Evolutionary conservation across 495 filamentous ascomycete species (phyloP).

Genomic region (Thozetella sp.): DNA sequence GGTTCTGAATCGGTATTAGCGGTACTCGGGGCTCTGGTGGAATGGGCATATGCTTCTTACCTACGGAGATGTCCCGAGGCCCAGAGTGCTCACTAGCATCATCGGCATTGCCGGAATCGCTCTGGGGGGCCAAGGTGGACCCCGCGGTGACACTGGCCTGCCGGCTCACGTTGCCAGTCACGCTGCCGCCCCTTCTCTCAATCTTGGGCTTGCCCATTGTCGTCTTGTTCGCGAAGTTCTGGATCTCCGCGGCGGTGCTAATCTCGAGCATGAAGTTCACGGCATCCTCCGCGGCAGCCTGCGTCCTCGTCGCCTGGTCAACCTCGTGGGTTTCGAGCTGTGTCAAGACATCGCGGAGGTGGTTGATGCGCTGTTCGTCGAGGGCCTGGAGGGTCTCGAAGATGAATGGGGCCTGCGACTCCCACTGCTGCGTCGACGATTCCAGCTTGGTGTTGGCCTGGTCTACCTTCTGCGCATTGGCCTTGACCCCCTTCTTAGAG

Average conservation of each 20-base stretch:
- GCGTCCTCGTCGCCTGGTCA: constrained; percentile 80
- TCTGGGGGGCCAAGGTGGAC: constrained; percentile 25
- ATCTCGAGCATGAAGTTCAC: constrained; percentile 86
- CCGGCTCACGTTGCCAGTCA: constrained; percentile 28
- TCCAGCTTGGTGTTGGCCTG: constrained; percentile 74
- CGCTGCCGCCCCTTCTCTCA: constrained; percentile 31
- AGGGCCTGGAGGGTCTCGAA: constrained; percentile 92
- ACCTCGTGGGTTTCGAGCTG: constrained; percentile 92
- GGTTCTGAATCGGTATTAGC: constrained; percentile 28
- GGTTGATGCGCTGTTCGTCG: constrained; percentile 88
- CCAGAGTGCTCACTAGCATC: constrained; percentile 64
- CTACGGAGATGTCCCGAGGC: constrained; percentile 46
- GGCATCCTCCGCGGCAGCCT: constrained; percentile 77
- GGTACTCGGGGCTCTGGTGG: not conserved
- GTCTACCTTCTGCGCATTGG: constrained; percentile 78
- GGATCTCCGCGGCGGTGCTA: constrained; percentile 86
- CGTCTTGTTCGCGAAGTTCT: constrained; percentile 67
- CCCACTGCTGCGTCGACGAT: constrained; percentile 82
- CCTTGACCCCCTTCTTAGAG: constrained; percentile 75
- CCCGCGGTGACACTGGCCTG: constrained; percentile 34
- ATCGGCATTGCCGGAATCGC: constrained; percentile 39
- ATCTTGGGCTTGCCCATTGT: constrained; percentile 50
- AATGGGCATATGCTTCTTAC: constrained; percentile 24
- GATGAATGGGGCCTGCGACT: constrained; percentile 92
- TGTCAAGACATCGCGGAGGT: constrained; percentile 89